Base-by-base conservation (phyloP, 192 early-diverging fungal genomes). In the Gryganskiella cystojenkinii region DNA sequence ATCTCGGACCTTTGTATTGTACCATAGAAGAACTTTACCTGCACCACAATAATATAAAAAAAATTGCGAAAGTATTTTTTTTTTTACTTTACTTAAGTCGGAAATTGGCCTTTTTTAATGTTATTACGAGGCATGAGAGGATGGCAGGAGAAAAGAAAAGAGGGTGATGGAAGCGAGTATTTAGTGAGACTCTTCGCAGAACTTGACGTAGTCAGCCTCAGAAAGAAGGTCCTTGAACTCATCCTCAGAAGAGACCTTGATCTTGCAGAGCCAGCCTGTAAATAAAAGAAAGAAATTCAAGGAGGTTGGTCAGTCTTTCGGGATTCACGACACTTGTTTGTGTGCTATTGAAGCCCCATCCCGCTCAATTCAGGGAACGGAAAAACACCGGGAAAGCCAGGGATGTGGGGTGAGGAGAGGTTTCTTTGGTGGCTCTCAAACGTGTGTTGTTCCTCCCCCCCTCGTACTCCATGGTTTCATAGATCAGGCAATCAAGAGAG, bases 221-320 rank as follows among this genome's bases (percentile, higher is more conserved):
- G 91, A 84, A 37, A 98, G 70, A 58, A 98, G 86, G 17, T 74
- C 70, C 9, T 93, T 85, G 53, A 97, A 59, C 75, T 97, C 90
- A 7, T 64, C 86, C 69, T 83, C 69, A 61, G 87, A 66, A 7
- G 83, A 83, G 46, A 98, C 46, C 86, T 96, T 87, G 76, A 98
- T 92, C 88, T 96, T 95, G 80, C 92, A 94, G 45, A 96, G 85
- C 97, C 97, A 98, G 58, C 92, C 94, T 94, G 64, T 47, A 31
- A 40, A 52, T 43, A 44, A 60, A 50, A 9, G 37, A 61, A 45
- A 25, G 67, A 25, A 59, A 20, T 7, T 20, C 55, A 27, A 44
- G 13, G 28, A 25, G 24, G 22, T 61, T 45, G 46, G 50, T 57
- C 14, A 30, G 37, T 30, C 27, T n/a, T 42, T 8, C 42, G n/a